A percentile compares a stretch with the other conserved stretches of the same genome.
phyloP scores from a whole-genome alignment of 192 early-diverging fungal species.

The Linderina pennispora region DNA sequence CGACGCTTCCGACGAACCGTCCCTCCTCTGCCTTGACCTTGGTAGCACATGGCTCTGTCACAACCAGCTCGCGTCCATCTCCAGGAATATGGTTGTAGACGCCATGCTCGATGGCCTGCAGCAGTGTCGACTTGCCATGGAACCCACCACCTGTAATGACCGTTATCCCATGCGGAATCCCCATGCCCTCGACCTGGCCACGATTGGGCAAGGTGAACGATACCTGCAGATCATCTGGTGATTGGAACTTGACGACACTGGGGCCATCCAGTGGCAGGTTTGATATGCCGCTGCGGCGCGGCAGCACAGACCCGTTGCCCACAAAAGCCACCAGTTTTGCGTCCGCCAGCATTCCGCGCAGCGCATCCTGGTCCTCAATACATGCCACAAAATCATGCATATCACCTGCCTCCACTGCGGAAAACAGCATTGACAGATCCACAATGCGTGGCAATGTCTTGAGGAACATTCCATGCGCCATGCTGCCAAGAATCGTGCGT shows the following conservation, averaged over 20 bases:
- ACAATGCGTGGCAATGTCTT: conserved; percentile 36
- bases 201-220: conserved; percentile 45
- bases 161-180: conserved; percentile 43
- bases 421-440: conserved; percentile 15
- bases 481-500: conserved; percentile 36
- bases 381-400: conserved; percentile 30
- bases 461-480: conserved; percentile 36
- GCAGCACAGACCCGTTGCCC: conserved; percentile 48
- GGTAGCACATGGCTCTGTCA: conserved; percentile 19
- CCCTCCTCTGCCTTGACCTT: conserved; percentile 55
- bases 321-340: conserved; percentile 46
- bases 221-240: conserved; percentile 28
- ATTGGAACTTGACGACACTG: conserved; percentile 22
- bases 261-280: conserved; percentile 32
- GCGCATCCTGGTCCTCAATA: conserved; percentile 47
- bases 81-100: conserved; percentile 53
- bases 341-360: conserved; percentile 29
- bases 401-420: conserved; percentile 8
- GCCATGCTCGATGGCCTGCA: conserved; percentile 49
- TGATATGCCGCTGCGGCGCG: conserved; percentile 45
- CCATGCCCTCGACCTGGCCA: conserved; percentile 49
- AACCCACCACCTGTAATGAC: conserved; percentile 51
- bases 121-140: conserved; percentile 56
- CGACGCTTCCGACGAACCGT: conserved; percentile 27
- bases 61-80: conserved; percentile 52